Evolutionary conservation across 768 basidiomycete genomes (phyloP).

Genomic region (Mycena rosella): DNA sequence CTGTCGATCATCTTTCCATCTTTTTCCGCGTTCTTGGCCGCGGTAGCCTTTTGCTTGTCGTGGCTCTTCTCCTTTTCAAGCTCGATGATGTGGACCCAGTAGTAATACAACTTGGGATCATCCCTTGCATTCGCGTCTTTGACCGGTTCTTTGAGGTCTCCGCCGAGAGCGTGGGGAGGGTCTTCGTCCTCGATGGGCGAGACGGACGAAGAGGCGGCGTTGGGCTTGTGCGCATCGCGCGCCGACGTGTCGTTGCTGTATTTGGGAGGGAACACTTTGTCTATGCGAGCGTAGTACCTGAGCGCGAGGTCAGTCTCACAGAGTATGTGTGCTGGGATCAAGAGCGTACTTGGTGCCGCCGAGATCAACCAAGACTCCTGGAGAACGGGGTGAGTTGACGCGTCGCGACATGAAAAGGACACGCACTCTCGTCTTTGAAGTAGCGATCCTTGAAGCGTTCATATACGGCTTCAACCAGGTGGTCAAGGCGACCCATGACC

Average conservation of each 20-base stretch:
- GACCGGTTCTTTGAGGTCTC: slow-evolving; percentile 80
- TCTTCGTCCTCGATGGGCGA: slow-evolving; percentile 63
- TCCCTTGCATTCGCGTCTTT: slow-evolving; percentile 81
- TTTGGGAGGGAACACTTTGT: slow-evolving; percentile 81
- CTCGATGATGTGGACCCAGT: slow-evolving; percentile 89
- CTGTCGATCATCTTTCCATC: slow-evolving; percentile 80
- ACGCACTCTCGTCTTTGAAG: slow-evolving; percentile 91
- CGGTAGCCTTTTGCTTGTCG: slow-evolving; percentile 62
- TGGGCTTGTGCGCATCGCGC: slow-evolving; percentile 64
- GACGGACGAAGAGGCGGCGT: slow-evolving; percentile 45
- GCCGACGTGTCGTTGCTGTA: slow-evolving; percentile 59
- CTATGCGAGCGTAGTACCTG: slow-evolving; percentile 87
- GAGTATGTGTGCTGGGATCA: slow-evolving; percentile 13
- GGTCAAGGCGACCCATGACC: slow-evolving; percentile 96
- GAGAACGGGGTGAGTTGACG: slow-evolving; percentile 12
- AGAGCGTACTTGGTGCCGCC: slow-evolving; percentile 82
- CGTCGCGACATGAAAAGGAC: slow-evolving; percentile 15
- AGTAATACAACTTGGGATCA: slow-evolving; percentile 86
- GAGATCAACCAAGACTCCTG: slow-evolving; percentile 90
- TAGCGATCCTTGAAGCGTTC: slow-evolving; percentile 98
- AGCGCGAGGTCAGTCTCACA: slow-evolving; percentile 35
- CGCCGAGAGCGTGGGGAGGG: slow-evolving; percentile 76
- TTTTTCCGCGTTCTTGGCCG: slow-evolving; percentile 64
- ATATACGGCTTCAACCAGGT: slow-evolving; percentile 93
- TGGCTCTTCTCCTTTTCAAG: slow-evolving; percentile 77